Evolutionary conservation across 768 basidiomycete species (phyloP).

Genomic region (Saitozyma podzolica): DNA sequence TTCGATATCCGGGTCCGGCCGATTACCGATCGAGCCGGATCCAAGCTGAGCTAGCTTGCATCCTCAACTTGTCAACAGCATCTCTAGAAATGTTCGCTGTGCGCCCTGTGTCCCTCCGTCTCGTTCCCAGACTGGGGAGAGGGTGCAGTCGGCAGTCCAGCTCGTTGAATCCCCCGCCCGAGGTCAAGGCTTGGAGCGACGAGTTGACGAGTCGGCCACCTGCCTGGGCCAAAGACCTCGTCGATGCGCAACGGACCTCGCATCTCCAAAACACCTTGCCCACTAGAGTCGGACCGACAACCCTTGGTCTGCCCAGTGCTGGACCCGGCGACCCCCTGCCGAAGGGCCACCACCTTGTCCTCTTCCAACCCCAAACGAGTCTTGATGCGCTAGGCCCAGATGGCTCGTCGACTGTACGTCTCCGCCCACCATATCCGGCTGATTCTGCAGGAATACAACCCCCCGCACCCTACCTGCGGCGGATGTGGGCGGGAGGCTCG

Average conservation of each 20-base stretch:
- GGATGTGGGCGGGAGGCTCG: constrained; percentile 48
- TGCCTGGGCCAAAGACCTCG: constrained; percentile 13
- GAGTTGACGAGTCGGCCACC: constrained; percentile 11
- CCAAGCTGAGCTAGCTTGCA: too few relatives aligned
- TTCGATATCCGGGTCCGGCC: too few relatives aligned
- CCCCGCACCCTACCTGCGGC: constrained; percentile 36
- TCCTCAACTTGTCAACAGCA: too few relatives aligned
- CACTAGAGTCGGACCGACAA: constrained; percentile 15
- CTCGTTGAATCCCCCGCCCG: neutral
- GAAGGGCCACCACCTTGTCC: constrained; percentile 30
- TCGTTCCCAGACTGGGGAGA: too few relatives aligned
- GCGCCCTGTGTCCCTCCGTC: too few relatives aligned
- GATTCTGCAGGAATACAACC: constrained; percentile 39
- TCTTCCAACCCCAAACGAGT: constrained; percentile 32
- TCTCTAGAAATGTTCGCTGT: too few relatives aligned
- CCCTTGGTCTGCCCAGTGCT: neutral
- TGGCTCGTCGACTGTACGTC: constrained; percentile 41
- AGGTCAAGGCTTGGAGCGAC: constrained; percentile 23
- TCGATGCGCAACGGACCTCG: constrained; percentile 26
- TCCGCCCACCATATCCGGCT: neutral
- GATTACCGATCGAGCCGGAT: too few relatives aligned
- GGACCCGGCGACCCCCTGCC: constrained; percentile 17
- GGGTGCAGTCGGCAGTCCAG: too few relatives aligned
- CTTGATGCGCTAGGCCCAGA: constrained; percentile 35
- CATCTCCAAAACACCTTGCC: constrained; percentile 32